Evolutionary conservation across 2,329 filamentous ascomycete genomes (phyloP).

Genomic region (Chrysoporthe austroafricana): DNA sequence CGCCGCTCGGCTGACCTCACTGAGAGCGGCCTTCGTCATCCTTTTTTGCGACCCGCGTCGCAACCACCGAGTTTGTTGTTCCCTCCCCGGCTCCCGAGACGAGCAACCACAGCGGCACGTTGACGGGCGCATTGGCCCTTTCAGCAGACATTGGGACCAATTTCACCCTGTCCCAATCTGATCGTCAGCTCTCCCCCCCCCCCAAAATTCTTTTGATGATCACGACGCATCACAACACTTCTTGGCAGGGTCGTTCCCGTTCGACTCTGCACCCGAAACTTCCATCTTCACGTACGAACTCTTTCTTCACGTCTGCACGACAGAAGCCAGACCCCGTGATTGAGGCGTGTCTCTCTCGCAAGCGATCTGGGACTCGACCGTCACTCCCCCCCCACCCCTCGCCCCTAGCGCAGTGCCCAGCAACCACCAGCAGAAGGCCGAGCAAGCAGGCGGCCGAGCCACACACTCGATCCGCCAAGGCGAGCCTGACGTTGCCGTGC

Average conservation of each 20-base stretch:
- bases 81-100: slow-evolving; percentile 1
- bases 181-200: neutral
- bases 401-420: neutral
- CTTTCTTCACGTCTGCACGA: neutral
- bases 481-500: slow-evolving; percentile 6
- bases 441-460: neutral
- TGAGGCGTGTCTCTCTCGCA: neutral
- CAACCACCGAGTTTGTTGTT: slow-evolving; percentile 7
- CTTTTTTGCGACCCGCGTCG: neutral
- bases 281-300: too few species aligned
- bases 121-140: neutral
- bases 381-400: neutral
- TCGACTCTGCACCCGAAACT: neutral
- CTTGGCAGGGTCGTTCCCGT: neutral
- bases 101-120: slow-evolving; percentile 3
- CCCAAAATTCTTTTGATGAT: neutral
- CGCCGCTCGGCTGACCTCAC: neutral
- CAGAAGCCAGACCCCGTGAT: neutral
- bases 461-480: neutral
- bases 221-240: slow-evolving; percentile 4
- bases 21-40: slow-evolving; percentile 1
- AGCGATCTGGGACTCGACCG: neutral
- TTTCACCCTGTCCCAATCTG: slow-evolving; percentile 3
- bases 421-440: neutral
- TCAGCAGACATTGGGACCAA: neutral